Evolutionary conservation across 768 basidiomycete species (phyloP).

Genomic region (Pholiota molesta): DNA sequence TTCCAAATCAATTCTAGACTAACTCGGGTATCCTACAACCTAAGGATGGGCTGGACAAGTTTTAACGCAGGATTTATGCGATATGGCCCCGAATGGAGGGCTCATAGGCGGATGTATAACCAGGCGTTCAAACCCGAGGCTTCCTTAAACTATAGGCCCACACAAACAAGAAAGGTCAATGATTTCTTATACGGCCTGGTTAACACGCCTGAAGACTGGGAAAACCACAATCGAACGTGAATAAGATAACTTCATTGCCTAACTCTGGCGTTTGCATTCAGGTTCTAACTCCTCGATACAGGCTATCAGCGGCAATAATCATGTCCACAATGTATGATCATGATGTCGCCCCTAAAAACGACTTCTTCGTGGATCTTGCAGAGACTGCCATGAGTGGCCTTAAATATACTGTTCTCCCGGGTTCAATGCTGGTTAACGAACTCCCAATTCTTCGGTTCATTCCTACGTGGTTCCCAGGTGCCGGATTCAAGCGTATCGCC

Average conservation of each 20-base stretch:
- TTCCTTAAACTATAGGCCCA: neutral
- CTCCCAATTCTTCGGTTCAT: constrained; percentile 10
- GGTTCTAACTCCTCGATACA: neutral
- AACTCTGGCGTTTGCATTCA: too few relatives aligned
- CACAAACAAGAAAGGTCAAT: neutral
- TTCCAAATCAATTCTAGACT: neutral
- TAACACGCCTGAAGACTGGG: neutral
- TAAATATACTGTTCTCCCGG: neutral
- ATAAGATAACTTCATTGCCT: too few relatives aligned
- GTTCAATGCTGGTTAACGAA: constrained; percentile 1
- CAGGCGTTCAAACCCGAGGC: neutral
- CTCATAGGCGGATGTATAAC: neutral
- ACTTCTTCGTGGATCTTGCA: constrained; percentile 11
- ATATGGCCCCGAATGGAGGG: neutral
- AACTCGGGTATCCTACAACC: neutral
- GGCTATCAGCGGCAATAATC: constrained; percentile 6
- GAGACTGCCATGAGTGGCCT: neutral
- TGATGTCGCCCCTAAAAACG: constrained; percentile 6
- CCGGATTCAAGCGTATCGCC: constrained; percentile 9
- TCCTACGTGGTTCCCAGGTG: constrained; percentile 13
- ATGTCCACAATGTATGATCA: constrained; percentile 8
- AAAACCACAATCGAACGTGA: too few relatives aligned
- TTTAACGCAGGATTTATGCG: too few relatives aligned
- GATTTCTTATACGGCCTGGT: neutral
- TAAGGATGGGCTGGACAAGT: neutral